phyloP scores from a whole-genome alignment of 2,329 filamentous ascomycete genomes.

The Aspergillus melleus region DNA sequence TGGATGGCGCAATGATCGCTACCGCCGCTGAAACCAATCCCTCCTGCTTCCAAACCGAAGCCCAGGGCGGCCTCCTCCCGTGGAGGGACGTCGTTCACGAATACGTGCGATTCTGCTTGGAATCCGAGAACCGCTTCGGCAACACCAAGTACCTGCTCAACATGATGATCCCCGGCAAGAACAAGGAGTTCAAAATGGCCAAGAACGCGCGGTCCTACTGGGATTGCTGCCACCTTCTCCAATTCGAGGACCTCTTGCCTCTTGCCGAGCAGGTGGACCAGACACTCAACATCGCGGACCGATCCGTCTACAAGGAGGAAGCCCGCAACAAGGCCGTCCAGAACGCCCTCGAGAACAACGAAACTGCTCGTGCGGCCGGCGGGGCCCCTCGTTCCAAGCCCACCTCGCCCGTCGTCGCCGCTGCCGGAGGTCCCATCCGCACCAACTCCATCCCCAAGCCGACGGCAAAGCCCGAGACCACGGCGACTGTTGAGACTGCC shows the following conservation, averaged over 20 bases:
- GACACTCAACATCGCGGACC: constrained; percentile 44
- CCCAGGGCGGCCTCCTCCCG: constrained; percentile 67
- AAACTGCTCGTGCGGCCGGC: constrained; percentile 37
- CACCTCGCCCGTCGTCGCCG: constrained; percentile 16
- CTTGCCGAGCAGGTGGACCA: constrained; percentile 67
- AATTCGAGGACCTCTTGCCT: constrained; percentile 62
- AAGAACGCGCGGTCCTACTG: constrained; percentile 69
- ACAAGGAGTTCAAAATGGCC: constrained; percentile 61
- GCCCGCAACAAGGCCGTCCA: constrained; percentile 29
- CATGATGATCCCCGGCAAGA: constrained; percentile 82
- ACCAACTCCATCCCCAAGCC: constrained; percentile 32
- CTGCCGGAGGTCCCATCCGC: constrained; percentile 34
- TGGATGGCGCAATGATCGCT: constrained; percentile 96
- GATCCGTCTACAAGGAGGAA: constrained; percentile 22
- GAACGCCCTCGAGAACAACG: constrained; percentile 36
- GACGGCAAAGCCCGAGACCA: constrained; percentile 18
- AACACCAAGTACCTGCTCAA: constrained; percentile 92
- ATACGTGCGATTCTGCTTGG: constrained; percentile 72
- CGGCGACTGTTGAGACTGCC: constrained; percentile 24
- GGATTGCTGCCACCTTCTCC: constrained; percentile 66
- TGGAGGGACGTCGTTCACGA: constrained; percentile 78
- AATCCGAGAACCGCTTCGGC: constrained; percentile 79
- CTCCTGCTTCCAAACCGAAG: constrained; percentile 73
- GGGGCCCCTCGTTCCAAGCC: constrained; percentile 26
- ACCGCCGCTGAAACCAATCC: constrained; percentile 88